Conservation (phyloP, 2,329 filamentous ascomycete genomes). For the Pseudogymnoascus sp. region DNA sequence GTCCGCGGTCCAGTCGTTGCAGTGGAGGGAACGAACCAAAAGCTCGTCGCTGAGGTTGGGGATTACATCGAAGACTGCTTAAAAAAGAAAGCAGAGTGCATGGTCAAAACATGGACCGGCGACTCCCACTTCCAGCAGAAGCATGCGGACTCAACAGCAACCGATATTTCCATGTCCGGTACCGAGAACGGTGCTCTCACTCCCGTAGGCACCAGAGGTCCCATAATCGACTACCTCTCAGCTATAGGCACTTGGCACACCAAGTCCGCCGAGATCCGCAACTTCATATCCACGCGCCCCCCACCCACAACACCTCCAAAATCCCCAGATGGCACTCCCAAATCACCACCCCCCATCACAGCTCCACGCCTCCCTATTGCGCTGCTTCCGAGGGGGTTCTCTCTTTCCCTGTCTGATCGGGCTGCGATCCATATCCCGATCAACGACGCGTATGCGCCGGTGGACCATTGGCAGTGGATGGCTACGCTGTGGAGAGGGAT, state of each 20-base stretch:
- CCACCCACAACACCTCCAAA: constrained; percentile 1
- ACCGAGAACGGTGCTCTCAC: background rate
- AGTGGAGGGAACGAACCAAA: constrained; percentile 63
- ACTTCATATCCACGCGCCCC: constrained; percentile 40
- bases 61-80: constrained; percentile 44
- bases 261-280: constrained; percentile 62
- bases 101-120: constrained; percentile 24
- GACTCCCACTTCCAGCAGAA: background rate
- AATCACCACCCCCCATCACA: constrained; percentile 14
- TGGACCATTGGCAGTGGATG: constrained; percentile 98
- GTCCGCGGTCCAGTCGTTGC: constrained; percentile 73
- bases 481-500: constrained; percentile 87
- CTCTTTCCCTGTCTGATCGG: constrained; percentile 67
- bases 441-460: constrained; percentile 65
- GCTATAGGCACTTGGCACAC: constrained; percentile 68
- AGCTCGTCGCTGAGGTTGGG: constrained; percentile 49
- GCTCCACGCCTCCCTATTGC: constrained; percentile 54
- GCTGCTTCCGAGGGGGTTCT: constrained; percentile 69
- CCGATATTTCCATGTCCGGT: background rate
- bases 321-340: constrained; percentile 4
- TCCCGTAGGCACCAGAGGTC: background rate
- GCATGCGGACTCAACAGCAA: background rate
- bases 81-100: constrained; percentile 22
- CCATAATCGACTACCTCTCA: constrained; percentile 55
- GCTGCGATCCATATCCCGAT: constrained; percentile 70